Conservation (phyloP, 345 rosid species). For the Mallotus nudiflorus region DNA sequence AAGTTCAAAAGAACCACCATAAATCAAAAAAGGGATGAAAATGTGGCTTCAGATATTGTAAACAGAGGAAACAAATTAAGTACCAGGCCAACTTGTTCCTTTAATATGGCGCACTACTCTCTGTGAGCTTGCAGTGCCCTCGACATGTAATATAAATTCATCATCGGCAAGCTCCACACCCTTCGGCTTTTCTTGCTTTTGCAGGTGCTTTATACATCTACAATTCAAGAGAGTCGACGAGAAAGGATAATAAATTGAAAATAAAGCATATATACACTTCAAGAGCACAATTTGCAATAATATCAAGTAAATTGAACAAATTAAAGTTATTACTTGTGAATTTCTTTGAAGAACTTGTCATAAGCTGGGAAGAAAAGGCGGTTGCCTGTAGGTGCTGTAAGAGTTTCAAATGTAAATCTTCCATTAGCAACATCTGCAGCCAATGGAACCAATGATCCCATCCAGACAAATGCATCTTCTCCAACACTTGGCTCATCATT, state of each 20-base stretch:
- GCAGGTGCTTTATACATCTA: conserved; percentile 76
- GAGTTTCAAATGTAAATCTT: conserved; percentile 82
- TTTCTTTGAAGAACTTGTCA: conserved; percentile 70
- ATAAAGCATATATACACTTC: too few species aligned
- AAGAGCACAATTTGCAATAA: too few species aligned
- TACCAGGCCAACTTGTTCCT: conserved; percentile 91
- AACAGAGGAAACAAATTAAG: conserved; percentile 16
- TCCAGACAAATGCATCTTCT: conserved; percentile 84
- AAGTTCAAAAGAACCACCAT: not conserved
- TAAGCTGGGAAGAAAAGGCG: conserved; percentile 80
- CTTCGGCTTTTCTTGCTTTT: conserved; percentile 66
- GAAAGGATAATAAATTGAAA: not conserved
- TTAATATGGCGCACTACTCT: conserved; percentile 85
- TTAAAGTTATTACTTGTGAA: conserved; percentile 44
- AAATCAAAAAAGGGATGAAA: not conserved
- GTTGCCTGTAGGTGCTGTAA: conserved; percentile 67
- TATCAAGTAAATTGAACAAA: too few species aligned
- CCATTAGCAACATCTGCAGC: conserved; percentile 65
- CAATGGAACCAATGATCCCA: conserved; percentile 66
- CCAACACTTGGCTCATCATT: conserved; percentile 69
- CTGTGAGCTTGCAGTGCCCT: conserved; percentile 79
- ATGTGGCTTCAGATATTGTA: not conserved
- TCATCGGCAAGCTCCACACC: conserved; percentile 75
- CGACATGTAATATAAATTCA: conserved; percentile 85
- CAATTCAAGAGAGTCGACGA: conserved; percentile 1